Conservation (phyloP, 1,284 basidiomycete species). For the Cystodermella granulosa region DNA sequence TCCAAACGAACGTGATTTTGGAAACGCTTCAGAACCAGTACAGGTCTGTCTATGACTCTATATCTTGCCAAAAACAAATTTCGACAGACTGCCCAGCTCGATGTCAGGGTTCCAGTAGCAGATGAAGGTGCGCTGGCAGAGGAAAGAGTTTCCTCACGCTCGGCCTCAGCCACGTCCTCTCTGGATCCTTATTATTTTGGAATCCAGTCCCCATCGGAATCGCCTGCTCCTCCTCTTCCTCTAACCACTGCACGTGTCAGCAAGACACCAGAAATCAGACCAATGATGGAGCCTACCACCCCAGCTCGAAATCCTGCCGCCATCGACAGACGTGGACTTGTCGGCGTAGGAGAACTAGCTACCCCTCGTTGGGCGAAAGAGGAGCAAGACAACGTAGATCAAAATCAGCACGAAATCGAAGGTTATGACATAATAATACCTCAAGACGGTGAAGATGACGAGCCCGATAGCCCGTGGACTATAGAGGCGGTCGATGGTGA, state of each 20-base stretch:
- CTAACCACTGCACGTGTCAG: constrained; percentile 32
- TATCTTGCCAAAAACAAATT: constrained; percentile 3
- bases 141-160: constrained; percentile 43
- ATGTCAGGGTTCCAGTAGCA: constrained; percentile 18
- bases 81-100: constrained; percentile 16
- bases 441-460: constrained; percentile 41
- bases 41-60: constrained; percentile 3
- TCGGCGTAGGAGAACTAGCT: constrained; percentile 93
- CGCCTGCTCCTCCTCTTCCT: constrained; percentile 52
- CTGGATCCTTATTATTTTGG: constrained; percentile 82
- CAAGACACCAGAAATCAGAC: constrained; percentile 40
- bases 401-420: constrained; percentile 28
- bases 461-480: constrained; percentile 77
- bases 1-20: constrained; percentile 25
- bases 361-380: constrained; percentile 85
- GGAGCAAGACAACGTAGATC: constrained; percentile 37
- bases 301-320: constrained; percentile 74
- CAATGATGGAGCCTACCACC: constrained; percentile 54
- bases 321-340: constrained; percentile 83
- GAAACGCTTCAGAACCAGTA: not conserved
- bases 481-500: constrained; percentile 80
- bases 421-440: constrained; percentile 45
- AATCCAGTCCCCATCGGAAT: constrained; percentile 57
- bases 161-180: constrained; percentile 62
- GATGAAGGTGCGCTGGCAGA: constrained; percentile 20